These are phyloP conservation scores for Diplodia scrobiculata DNA, from an alignment of 2,329 filamentous ascomycete genomes.

Conservation along the genomic window DNA sequence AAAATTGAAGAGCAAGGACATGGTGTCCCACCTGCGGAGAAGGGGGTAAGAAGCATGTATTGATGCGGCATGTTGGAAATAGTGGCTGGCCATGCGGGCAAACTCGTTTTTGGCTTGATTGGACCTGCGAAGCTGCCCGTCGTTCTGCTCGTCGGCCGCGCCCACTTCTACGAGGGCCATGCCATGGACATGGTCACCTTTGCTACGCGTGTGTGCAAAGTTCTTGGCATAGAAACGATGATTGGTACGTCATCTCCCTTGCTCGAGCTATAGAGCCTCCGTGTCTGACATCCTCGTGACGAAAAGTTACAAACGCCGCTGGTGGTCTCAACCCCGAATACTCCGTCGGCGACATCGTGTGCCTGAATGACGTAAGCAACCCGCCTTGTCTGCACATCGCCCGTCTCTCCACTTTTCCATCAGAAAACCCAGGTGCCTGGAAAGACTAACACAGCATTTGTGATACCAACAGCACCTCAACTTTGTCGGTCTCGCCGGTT, in stretches of 20 bases:
- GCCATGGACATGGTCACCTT: constrained; percentile 64
- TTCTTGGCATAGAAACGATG: constrained; percentile 62
- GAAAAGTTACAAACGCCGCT: constrained; percentile 65
- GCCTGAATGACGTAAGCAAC: constrained; percentile 62
- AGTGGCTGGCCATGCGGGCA: constrained; percentile 65
- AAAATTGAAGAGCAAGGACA: background rate
- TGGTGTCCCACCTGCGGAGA: background rate
- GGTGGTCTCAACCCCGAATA: constrained; percentile 67
- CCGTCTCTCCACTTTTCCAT: background rate
- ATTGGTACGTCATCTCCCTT: constrained; percentile 49
- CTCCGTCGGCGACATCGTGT: constrained; percentile 64
- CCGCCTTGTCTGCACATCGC: background rate
- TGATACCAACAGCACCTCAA: constrained; percentile 60
- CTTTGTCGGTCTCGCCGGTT: constrained; percentile 62
- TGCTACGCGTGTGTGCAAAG: constrained; percentile 65
- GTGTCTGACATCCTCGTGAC: constrained; percentile 31
- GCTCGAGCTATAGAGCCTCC: background rate
- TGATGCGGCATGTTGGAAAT: constrained; percentile 34
- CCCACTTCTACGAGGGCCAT: constrained; percentile 70
- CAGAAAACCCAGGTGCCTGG: background rate
- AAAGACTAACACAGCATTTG: constrained; percentile 29
- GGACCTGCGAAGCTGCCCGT: constrained; percentile 57
- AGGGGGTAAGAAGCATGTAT: background rate
- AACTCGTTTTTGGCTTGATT: constrained; percentile 65
- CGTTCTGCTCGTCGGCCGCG: constrained; percentile 65